These are phyloP conservation scores for Podospora didyma DNA, from an alignment of 495 filamentous ascomycete species.

Conservation along the genomic window DNA sequence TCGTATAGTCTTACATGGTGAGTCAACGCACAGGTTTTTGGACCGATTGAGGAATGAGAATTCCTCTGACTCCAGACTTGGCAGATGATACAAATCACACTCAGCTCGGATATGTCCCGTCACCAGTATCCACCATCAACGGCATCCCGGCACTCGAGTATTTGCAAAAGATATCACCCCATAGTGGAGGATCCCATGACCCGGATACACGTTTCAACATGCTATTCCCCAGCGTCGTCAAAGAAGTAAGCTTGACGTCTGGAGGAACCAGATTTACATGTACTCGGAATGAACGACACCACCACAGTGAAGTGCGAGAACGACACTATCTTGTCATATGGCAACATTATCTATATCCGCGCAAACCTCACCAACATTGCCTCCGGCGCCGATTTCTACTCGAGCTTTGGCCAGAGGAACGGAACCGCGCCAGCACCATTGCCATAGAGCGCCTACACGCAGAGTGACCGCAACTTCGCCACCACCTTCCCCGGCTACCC, in stretches of 20 bases:
- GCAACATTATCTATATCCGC: constrained; percentile 12
- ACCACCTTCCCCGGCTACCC: constrained; percentile 9
- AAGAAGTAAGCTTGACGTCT: not conserved
- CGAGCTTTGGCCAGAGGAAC: not conserved
- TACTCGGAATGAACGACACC: constrained; percentile 5
- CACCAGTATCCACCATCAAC: constrained; percentile 18
- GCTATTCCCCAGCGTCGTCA: constrained; percentile 9
- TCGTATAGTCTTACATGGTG: constrained; percentile 15
- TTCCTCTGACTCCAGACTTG: no score
- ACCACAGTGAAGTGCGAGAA: constrained; percentile 16
- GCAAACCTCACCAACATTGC: constrained; percentile 15
- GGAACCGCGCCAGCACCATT: not conserved
- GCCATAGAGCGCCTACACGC: not conserved
- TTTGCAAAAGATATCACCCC: constrained; percentile 3
- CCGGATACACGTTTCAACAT: constrained; percentile 30
- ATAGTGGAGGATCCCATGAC: constrained; percentile 18
- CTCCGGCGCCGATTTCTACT: constrained; percentile 13
- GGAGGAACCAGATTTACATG: not conserved
- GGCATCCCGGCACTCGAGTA: constrained; percentile 11
- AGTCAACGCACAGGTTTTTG: no score
- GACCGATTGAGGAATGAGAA: no score
- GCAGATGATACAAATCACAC: constrained; percentile 14
- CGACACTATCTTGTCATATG: constrained; percentile 1
- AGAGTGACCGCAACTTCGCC: constrained; percentile 2
- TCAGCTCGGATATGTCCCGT: constrained; percentile 12